These are phyloP conservation scores for Xylariaceae sp. DNA, from an alignment of 2,329 filamentous ascomycete genomes.

Conservation along the genomic window DNA sequence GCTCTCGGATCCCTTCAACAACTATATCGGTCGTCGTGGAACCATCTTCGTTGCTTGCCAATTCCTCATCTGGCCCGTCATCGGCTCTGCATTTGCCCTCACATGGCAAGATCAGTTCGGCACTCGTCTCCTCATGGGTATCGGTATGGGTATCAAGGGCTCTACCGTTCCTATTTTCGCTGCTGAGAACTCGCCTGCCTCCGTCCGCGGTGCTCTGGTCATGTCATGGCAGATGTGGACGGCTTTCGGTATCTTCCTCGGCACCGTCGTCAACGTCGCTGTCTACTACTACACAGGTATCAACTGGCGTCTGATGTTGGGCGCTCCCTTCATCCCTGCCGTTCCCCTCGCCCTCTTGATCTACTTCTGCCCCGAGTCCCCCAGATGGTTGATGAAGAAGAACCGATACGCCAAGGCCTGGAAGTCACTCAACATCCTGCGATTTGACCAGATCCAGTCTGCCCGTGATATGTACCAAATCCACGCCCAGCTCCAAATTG, in stretches of 20 bases:
- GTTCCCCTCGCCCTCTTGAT: slow-evolving; percentile 57
- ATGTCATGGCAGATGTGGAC: slow-evolving; percentile 80
- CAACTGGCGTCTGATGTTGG: slow-evolving; percentile 42
- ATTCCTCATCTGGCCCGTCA: slow-evolving; percentile 65
- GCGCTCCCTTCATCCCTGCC: slow-evolving; percentile 57
- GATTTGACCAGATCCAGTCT: slow-evolving; percentile 53
- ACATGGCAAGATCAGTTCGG: slow-evolving; percentile 69
- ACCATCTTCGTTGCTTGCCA: slow-evolving; percentile 71
- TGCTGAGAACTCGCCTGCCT: slow-evolving; percentile 67
- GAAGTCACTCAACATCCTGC: slow-evolving; percentile 47
- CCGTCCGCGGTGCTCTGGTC: slow-evolving; percentile 69
- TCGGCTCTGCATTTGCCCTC: slow-evolving; percentile 68
- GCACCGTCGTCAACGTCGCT: slow-evolving; percentile 58
- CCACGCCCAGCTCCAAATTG: slow-evolving; percentile 60
- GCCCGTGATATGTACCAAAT: slow-evolving; percentile 62
- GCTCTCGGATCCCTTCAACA: slow-evolving; percentile 58
- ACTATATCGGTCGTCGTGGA: slow-evolving; percentile 56
- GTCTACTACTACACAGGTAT: slow-evolving; percentile 32
- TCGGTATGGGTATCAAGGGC: slow-evolving; percentile 73
- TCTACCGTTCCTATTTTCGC: slow-evolving; percentile 72
- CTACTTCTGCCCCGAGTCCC: slow-evolving; percentile 63
- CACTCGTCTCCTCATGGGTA: slow-evolving; percentile 68
- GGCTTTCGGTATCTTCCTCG: slow-evolving; percentile 56
- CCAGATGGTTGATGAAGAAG: slow-evolving; percentile 66
- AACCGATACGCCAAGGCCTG: slow-evolving; percentile 58